Conservation (phyloP, 163 green algal species). For the Smithsoniella earleae region DNA sequence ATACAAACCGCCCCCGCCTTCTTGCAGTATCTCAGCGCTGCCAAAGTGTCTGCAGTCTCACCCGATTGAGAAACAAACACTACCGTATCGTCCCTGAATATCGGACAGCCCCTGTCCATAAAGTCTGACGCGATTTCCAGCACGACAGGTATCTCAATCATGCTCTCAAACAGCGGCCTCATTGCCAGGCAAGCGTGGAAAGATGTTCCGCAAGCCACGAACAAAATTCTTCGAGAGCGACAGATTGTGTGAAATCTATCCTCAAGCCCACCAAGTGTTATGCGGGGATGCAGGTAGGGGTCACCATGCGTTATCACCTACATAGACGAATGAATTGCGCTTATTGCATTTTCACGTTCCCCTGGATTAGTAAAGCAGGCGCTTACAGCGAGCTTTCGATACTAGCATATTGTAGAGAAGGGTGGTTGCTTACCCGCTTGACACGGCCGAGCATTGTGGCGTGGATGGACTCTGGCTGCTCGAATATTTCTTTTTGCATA, state of each 20-base stretch:
- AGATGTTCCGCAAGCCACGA: slow-evolving; percentile 88
- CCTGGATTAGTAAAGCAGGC: too few relatives aligned
- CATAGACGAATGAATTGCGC: too few relatives aligned
- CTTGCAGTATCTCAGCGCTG: slow-evolving; percentile 77
- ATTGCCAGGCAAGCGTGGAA: slow-evolving; percentile 84
- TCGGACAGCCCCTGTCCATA: slow-evolving; percentile 67
- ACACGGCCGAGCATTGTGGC: slow-evolving; percentile 76
- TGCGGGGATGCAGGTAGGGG: slow-evolving; percentile 44
- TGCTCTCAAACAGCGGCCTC: slow-evolving; percentile 70
- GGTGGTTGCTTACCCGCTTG: slow-evolving; percentile 32
- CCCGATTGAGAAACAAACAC: slow-evolving; percentile 89
- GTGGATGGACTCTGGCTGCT: slow-evolving; percentile 79
- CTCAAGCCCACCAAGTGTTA: slow-evolving; percentile 82
- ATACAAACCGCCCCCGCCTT: slow-evolving; percentile 73
- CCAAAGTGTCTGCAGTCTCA: slow-evolving; percentile 94
- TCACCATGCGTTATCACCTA: slow-evolving; percentile 28
- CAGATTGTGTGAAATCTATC: slow-evolving; percentile 66
- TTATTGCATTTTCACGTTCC: too few relatives aligned
- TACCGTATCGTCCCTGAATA: slow-evolving; percentile 77
- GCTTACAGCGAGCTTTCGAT: too few relatives aligned
- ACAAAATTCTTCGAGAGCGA: slow-evolving; percentile 70
- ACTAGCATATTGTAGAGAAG: too few relatives aligned
- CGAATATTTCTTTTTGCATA: slow-evolving; percentile 96
- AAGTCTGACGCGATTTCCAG: slow-evolving; percentile 89
- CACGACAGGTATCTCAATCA: slow-evolving; percentile 63